Evolutionary conservation across 78 protist genomes (phyloP), one percentile per base, ranked within the genome.

Genomic region (Mastigamoeba balamuthi): DNA sequence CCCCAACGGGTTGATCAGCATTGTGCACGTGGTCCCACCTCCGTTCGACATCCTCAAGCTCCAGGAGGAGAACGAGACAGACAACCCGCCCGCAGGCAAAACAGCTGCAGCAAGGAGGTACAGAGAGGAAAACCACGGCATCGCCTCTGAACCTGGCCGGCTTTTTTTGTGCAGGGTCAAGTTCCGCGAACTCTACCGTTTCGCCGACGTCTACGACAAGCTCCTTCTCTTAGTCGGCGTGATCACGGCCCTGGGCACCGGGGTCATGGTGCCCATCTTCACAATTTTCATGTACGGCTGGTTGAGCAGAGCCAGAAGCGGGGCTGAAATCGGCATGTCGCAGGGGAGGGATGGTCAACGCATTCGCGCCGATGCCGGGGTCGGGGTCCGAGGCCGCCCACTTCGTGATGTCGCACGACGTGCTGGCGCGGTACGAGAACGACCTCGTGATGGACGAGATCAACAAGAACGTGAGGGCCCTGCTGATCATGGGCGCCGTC

Each of bases 281-380:
- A 68, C 84, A 0, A 27, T 80, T n/a, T 41, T 80, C 27, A 74
- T 80, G 66, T 78, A 78, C 52, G 36, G 66, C 17, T 74, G 37
- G 84, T 75, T n/a, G 72, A 74, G 68, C 72, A 80, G 43, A 78
- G 80, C 29, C 25, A 4, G 84, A 80, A 40, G 80, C 84, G 23
- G 48, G 44, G 67, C 25, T 38, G 53, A 28, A 72, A 74, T 28
- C 28, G 43, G 4, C 58, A 25, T 65, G 37, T 29, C 1, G 75
- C 4, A 52, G 67, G 27, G 30, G 33, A 29, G 48, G 72, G 6
- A 41, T n/a, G n/a, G n/a, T n/a, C n/a, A n/a, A n/a, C n/a, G 68
- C 9, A 37, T 80, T 25, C 74, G 76, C 74, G 53, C 74, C 68
- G 43, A 74, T 27, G 52, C 52, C 39, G 39, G 72, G 5, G 84